Percentiles rank a stretch among this genome's conserved stretches.
Evolutionary conservation across 2,329 filamentous ascomycete species (phyloP).

Genomic region (Cladosporium sp.): DNA sequence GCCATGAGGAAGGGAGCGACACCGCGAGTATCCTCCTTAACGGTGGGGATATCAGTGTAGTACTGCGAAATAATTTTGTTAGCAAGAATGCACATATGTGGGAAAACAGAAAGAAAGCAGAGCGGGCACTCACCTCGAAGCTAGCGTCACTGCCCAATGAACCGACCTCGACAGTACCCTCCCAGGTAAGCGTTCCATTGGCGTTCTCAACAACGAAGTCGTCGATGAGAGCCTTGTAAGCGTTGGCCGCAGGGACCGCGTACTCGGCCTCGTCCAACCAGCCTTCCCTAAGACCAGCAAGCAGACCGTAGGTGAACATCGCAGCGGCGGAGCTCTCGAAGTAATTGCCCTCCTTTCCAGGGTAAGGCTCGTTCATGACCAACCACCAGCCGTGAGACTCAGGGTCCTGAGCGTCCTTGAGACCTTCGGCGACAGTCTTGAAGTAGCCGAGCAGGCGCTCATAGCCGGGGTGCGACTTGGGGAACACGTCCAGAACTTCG

Average conservation of each 20-base stretch:
- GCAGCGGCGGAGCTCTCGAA: constrained; percentile 59
- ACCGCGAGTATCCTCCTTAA: constrained; percentile 45
- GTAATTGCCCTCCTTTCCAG: constrained; percentile 55
- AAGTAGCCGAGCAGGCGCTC: constrained; percentile 41
- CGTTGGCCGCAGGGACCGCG: constrained; percentile 51
- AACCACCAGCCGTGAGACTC: constrained; percentile 52
- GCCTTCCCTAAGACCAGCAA: constrained; percentile 49
- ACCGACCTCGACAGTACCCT: constrained; percentile 56
- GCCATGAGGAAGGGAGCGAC: constrained; percentile 47
- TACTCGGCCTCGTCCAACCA: constrained; percentile 43
- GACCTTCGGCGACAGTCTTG: constrained; percentile 40
- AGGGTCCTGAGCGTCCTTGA: constrained; percentile 42
- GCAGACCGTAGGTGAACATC: constrained; percentile 57
- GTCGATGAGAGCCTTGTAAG: constrained; percentile 48
- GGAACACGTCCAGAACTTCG: constrained; percentile 47
- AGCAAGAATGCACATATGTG: not conserved
- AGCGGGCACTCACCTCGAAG: constrained; percentile 49
- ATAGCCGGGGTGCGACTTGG: constrained; percentile 29
- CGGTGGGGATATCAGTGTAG: constrained; percentile 41
- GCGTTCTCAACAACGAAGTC: constrained; percentile 49
- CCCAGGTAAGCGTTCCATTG: constrained; percentile 54
- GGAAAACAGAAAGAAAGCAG: not conserved
- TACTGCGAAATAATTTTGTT: constrained; percentile 32
- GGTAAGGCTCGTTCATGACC: constrained; percentile 59
- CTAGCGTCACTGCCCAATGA: constrained; percentile 52